These are phyloP conservation scores for Torulaspora maleeae DNA, from an alignment of 805 yeast species.

Conservation along the genomic window DNA sequence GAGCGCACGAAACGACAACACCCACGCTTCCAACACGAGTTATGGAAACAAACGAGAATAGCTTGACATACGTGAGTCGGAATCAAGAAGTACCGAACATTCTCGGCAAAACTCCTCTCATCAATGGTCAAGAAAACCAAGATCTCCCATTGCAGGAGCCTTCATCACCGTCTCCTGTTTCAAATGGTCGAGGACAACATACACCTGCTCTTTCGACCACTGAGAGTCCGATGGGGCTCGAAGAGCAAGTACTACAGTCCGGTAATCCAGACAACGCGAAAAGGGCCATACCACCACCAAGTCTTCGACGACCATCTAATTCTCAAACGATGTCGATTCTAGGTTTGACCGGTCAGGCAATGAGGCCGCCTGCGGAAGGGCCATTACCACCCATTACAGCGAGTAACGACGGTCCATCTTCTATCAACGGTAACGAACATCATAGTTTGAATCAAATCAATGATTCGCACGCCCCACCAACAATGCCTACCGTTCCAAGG, in stretches of 20 bases:
- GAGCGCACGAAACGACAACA: slow-evolving; percentile 7
- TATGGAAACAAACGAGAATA: slow-evolving; percentile 8
- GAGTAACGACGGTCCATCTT: background rate
- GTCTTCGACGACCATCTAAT: slow-evolving; percentile 8
- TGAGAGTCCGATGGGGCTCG: background rate
- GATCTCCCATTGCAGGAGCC: slow-evolving; percentile 10
- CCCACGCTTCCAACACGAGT: slow-evolving; percentile 8
- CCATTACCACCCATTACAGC: slow-evolving; percentile 14
- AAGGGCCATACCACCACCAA: background rate
- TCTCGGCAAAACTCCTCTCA: slow-evolving; percentile 22
- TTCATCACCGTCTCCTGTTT: slow-evolving; percentile 11
- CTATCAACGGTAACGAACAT: background rate
- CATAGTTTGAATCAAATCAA: background rate
- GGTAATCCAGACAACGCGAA: background rate
- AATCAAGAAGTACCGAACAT: slow-evolving; percentile 20
- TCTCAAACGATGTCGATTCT: slow-evolving; percentile 7
- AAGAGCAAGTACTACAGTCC: background rate
- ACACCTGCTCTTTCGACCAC: slow-evolving; percentile 5
- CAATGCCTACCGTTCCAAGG: slow-evolving; percentile 5
- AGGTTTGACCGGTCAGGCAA: slow-evolving; percentile 14
- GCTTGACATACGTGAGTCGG: slow-evolving; percentile 14
- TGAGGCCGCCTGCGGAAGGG: slow-evolving; percentile 3
- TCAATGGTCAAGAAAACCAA: slow-evolving; percentile 6
- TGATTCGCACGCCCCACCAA: background rate
- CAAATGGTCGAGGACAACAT: slow-evolving; percentile 5